phyloP scores from a whole-genome alignment of 176 grass and related monocot species.

The Avena atlantica region DNA sequence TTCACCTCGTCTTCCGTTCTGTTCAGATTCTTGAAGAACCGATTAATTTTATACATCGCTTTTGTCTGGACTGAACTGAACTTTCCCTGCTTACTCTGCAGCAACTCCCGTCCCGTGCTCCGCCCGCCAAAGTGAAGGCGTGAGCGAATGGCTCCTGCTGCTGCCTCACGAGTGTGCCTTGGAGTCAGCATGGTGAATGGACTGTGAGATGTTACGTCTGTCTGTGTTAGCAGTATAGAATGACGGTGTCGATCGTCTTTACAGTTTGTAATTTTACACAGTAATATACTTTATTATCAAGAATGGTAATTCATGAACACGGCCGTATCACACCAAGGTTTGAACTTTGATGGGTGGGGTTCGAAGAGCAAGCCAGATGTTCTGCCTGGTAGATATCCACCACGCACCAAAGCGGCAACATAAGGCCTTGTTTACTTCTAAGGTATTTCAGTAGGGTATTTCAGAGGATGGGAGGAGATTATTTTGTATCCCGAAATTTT shows the following conservation, averaged over 20 bases:
- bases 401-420: too few relatives aligned
- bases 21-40: too few relatives aligned
- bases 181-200: background rate
- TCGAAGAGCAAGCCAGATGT: too few relatives aligned
- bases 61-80: too few relatives aligned
- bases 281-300: too few relatives aligned
- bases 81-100: background rate
- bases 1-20: too few relatives aligned
- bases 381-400: too few relatives aligned
- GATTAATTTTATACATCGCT: too few relatives aligned
- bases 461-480: too few relatives aligned
- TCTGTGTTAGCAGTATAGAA: background rate
- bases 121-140: conserved; percentile 41
- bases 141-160: background rate
- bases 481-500: too few relatives aligned
- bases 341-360: background rate
- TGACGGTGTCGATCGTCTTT: background rate
- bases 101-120: conserved; percentile 63
- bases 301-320: background rate
- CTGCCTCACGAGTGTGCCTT: background rate
- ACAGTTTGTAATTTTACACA: background rate
- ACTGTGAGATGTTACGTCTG: background rate
- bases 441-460: too few relatives aligned
- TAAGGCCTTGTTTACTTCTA: too few relatives aligned
- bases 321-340: background rate